These are phyloP conservation scores for Paramarasmius palmivorus DNA, from an alignment of 1,284 basidiomycete genomes.

Conservation along the genomic window DNA sequence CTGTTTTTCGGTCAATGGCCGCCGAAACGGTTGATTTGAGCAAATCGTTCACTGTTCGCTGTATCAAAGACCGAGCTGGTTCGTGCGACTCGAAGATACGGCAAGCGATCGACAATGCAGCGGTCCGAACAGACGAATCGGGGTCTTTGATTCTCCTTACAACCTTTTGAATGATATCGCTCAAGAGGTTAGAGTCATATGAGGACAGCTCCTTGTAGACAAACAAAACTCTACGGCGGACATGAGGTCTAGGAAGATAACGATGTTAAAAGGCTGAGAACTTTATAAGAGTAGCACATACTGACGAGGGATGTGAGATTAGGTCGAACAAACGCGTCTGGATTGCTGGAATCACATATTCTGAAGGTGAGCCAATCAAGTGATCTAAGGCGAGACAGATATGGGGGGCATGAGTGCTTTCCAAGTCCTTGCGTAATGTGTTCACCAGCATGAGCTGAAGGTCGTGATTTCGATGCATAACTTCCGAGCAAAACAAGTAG, in stretches of 20 bases:
- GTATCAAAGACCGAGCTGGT: slow-evolving; percentile 6
- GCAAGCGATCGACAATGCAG: slow-evolving; percentile 39
- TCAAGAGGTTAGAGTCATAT: slow-evolving; percentile 48
- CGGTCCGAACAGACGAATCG: slow-evolving; percentile 45
- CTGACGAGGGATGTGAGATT: slow-evolving; percentile 74
- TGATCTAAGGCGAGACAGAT: slow-evolving; percentile 74
- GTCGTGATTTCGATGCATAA: slow-evolving; percentile 68
- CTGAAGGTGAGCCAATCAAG: slow-evolving; percentile 56
- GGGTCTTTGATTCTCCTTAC: slow-evolving; percentile 47
- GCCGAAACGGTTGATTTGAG: slow-evolving; percentile 19
- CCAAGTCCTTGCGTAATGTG: slow-evolving; percentile 78
- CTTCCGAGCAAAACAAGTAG: slow-evolving; percentile 71
- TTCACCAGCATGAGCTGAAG: slow-evolving; percentile 82
- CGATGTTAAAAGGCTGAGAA: slow-evolving; percentile 12
- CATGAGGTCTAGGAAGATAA: slow-evolving; percentile 42
- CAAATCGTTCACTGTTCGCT: slow-evolving; percentile 16
- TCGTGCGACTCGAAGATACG: slow-evolving; percentile 10
- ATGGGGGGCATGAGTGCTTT: slow-evolving; percentile 48
- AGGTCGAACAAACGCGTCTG: slow-evolving; percentile 63
- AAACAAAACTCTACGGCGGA: slow-evolving; percentile 62
- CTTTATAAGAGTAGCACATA: slow-evolving; percentile 33
- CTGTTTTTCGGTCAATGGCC: slow-evolving; percentile 13
- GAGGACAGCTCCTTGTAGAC: slow-evolving; percentile 56
- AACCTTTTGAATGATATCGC: slow-evolving; percentile 42
- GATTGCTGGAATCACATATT: slow-evolving; percentile 71